phyloP scores from a whole-genome alignment of 306 rosid genomes.

The Cucurbita ficifolia region DNA sequence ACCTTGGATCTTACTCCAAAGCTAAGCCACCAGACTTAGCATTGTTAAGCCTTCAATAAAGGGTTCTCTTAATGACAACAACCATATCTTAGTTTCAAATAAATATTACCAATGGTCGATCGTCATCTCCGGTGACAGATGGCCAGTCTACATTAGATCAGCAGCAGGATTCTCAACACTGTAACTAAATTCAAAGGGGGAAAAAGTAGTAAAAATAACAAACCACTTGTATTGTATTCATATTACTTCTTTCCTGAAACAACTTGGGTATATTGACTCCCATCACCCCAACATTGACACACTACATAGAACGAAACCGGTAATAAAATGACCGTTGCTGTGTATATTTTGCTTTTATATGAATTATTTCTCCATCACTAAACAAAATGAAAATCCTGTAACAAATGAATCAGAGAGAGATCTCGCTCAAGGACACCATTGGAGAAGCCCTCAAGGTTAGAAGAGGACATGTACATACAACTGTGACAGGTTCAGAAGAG shows the following conservation, averaged over 20 bases:
- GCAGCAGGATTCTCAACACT: background rate
- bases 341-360: background rate
- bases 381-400: conserved; percentile 1
- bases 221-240: background rate
- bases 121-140: no score
- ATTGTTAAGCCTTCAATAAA: background rate
- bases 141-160: background rate
- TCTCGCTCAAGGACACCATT: background rate
- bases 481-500: background rate
- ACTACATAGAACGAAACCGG: background rate
- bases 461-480: conserved; percentile 1
- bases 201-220: background rate
- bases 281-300: background rate
- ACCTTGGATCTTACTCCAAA: conserved; percentile 56
- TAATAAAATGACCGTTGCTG: background rate
- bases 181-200: background rate
- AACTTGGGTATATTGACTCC: background rate
- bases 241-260: background rate
- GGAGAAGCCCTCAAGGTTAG: background rate
- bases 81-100: no score
- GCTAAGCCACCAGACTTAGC: background rate
- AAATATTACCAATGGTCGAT: no score
- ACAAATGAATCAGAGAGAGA: background rate
- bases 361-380: background rate
- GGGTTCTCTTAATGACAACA: background rate